Conservation (phyloP, 345 rosid genomes). For the Aquilaria yunnanensis region DNA sequence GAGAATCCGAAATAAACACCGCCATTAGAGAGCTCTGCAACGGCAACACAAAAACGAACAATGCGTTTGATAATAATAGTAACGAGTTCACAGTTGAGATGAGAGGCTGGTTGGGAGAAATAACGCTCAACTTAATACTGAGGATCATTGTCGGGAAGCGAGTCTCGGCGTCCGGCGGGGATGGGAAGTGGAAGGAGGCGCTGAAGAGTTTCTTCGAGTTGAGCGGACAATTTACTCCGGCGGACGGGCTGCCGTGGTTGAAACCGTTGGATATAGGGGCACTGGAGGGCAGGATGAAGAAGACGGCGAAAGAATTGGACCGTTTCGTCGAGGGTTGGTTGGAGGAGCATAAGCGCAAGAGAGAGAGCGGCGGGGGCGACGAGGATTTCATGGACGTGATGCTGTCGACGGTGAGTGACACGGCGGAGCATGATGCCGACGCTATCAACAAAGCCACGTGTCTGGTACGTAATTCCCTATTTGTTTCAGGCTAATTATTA, state of each 20-base stretch:
- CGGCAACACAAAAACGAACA: slow-evolving; percentile 4
- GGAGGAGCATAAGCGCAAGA: slow-evolving; percentile 17
- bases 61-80: background rate
- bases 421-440: slow-evolving; percentile 16
- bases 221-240: slow-evolving; percentile 13
- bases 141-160: slow-evolving; percentile 26
- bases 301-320: slow-evolving; percentile 18
- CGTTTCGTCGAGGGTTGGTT: slow-evolving; percentile 18
- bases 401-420: slow-evolving; percentile 16
- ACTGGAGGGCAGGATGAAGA: slow-evolving; percentile 23
- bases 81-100: slow-evolving; percentile 19
- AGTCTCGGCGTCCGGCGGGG: background rate
- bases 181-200: slow-evolving; percentile 3
- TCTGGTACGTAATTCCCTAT: slow-evolving; percentile 15
- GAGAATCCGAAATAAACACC: slow-evolving; percentile 14
- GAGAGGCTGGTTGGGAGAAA: slow-evolving; percentile 27
- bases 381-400: slow-evolving; percentile 27
- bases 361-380: slow-evolving; percentile 1
- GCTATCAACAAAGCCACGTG: slow-evolving; percentile 27
- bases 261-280: slow-evolving; percentile 34
- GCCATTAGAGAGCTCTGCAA: slow-evolving; percentile 7
- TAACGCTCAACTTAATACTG: slow-evolving; percentile 18
- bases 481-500: too few relatives aligned
- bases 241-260: slow-evolving; percentile 29
- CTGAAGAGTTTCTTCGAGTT: slow-evolving; percentile 17